Conservation (phyloP, 2,329 filamentous ascomycete species). For the Aspergillaceae sp. region DNA sequence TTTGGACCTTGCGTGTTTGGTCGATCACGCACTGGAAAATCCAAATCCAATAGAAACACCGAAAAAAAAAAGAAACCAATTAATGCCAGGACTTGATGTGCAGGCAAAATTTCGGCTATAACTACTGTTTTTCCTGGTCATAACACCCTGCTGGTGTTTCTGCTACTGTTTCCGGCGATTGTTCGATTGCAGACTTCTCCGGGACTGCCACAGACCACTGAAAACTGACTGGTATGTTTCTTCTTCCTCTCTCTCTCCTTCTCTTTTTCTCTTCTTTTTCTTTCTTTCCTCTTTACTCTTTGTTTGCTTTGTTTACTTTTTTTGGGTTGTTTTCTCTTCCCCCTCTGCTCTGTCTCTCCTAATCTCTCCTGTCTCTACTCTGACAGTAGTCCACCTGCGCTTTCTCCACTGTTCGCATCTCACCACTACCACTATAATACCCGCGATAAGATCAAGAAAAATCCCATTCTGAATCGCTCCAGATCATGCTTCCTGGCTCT, state of each 20-base stretch:
- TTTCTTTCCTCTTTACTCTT: not conserved
- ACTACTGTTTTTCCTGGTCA: too few relatives aligned
- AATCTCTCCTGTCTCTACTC: not conserved
- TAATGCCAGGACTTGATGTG: too few relatives aligned
- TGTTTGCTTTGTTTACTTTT: too few relatives aligned
- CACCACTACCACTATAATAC: not conserved
- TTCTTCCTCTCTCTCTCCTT: not conserved
- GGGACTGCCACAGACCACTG: too few relatives aligned
- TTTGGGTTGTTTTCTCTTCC: too few relatives aligned
- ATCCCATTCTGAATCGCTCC: not conserved
- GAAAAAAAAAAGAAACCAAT: too few relatives aligned
- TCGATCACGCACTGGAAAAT: conserved; percentile 9
- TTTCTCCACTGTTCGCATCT: not conserved
- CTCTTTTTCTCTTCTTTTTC: not conserved
- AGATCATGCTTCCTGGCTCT: conserved; percentile 10
- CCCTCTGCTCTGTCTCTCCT: too few relatives aligned
- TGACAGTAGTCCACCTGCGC: not conserved
- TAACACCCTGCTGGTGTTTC: too few relatives aligned
- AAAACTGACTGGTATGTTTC: not conserved
- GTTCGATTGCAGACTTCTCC: too few relatives aligned
- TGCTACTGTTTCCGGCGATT: too few relatives aligned
- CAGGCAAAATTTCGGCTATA: too few relatives aligned
- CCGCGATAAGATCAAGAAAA: not conserved
- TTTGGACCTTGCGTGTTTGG: conserved; percentile 9
- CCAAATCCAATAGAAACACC: too few relatives aligned